These are phyloP conservation scores for Glebionis coronaria DNA, from an alignment of 129 eudicot species.

Conservation along the genomic window DNA sequence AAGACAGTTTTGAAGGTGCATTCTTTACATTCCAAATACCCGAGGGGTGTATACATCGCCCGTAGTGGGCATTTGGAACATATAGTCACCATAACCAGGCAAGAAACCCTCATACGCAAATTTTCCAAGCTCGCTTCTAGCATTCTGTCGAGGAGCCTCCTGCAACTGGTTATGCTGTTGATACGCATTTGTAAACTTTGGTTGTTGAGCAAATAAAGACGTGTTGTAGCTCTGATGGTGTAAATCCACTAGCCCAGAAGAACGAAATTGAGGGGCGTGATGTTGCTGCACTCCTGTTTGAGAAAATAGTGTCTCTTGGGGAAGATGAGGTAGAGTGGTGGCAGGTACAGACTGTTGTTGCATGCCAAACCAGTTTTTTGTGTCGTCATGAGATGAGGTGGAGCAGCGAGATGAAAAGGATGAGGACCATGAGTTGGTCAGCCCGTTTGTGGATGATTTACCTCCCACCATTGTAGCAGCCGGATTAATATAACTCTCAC, in stretches of 20 bases:
- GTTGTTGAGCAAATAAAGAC: conserved; percentile 37
- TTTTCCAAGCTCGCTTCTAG: conserved; percentile 48
- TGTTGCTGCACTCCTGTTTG: conserved; percentile 41
- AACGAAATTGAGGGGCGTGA: conserved; percentile 35
- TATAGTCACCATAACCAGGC: conserved; percentile 60
- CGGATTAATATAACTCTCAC: conserved; percentile 44
- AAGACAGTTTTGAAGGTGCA: conserved; percentile 14
- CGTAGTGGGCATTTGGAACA: conserved; percentile 56
- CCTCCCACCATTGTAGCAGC: conserved; percentile 29
- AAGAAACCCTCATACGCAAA: conserved; percentile 47
- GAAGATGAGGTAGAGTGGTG: conserved; percentile 3
- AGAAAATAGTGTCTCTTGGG: conserved; percentile 37
- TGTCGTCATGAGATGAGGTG: conserved; percentile 40
- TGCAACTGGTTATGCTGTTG: conserved; percentile 27
- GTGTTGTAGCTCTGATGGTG: conserved; percentile 39
- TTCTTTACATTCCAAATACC: conserved; percentile 67
- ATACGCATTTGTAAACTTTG: conserved; percentile 39
- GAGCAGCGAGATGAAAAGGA: conserved; percentile 27
- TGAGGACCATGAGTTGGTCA: conserved; percentile 43
- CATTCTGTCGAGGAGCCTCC: conserved; percentile 30
- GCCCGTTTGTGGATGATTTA: conserved; percentile 34
- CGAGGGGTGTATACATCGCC: conserved; percentile 56
- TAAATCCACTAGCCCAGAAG: conserved; percentile 38
- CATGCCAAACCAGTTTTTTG: conserved; percentile 51
- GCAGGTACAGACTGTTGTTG: conserved; percentile 47